Base-by-base conservation (phyloP, 2,329 filamentous ascomycete genomes). In the Davidsoniella eucalypti region DNA sequence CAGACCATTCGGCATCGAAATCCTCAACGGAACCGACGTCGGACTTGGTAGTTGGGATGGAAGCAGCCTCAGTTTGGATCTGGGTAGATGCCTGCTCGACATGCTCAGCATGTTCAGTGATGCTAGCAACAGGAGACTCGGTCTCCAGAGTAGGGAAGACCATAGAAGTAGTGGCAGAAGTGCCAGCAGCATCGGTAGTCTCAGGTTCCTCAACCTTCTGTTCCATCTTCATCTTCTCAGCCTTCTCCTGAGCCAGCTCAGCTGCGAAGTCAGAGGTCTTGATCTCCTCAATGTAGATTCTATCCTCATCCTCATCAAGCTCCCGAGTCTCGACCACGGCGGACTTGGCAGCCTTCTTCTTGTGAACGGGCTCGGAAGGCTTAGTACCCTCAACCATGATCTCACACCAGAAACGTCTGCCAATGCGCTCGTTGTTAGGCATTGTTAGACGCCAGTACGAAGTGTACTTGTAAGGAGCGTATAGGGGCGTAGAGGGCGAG, bases 381-480 rank as follows among this genome's bases (percentile, higher is more conserved):
- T 61, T 58, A 33, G 63, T 55, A 55, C 60, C 58, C 45, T 71
- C 67, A 57, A 95, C 86, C 47, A 78, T 75, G 55, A 98, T 78
- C 57, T 96, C 87, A 61, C 90, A 95, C 90, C 90, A 98, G 44
- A 98, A 72, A 60, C 87, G 84, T 68, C 95, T 85, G 38, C 92
- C 92, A 56, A 96, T 95, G 56, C 86, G 83, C 56, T 75, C 70
- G 21, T 88, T 88, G 52, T 86, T 80, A 6, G 79, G 73, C 53
- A 85, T 80, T 58, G 88, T 93, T 56, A 98, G 70, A 55, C 90
- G 87, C 92, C 92, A 98, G 73, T 95, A 95, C 1, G 92, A 96
- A 60, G 94, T 44, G 41, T 50, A 50, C 5, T n/a, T 43, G 33
- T 36, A 92, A 53, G 81, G 73, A 5, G 29, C 29, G 8, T 33